These are phyloP conservation scores for Picea abies DNA, from an alignment of 83 land plant genomes.

Conservation along the genomic window DNA sequence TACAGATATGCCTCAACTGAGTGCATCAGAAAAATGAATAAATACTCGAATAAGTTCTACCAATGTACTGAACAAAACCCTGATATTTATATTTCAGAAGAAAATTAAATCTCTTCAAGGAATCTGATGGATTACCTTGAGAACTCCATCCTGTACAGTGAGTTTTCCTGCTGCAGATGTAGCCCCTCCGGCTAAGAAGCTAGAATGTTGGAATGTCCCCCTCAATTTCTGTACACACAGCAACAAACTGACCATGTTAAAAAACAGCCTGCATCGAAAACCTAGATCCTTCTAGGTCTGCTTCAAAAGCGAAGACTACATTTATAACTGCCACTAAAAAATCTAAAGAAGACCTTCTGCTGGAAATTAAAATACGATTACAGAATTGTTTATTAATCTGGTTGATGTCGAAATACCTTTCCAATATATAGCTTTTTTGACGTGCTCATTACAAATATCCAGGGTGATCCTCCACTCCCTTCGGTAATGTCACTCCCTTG, in stretches of 20 bases:
- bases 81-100: background rate
- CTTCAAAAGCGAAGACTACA: background rate
- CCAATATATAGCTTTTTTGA: constrained; percentile 21
- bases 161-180: constrained; percentile 42
- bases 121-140: constrained; percentile 26
- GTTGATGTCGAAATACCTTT: constrained; percentile 15
- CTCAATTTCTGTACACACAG: constrained; percentile 25
- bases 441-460: constrained; percentile 64
- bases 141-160: constrained; percentile 24
- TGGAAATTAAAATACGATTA: background rate
- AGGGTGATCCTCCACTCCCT: constrained; percentile 35
- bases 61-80: background rate
- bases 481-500: constrained; percentile 45
- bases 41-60: no score
- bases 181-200: constrained; percentile 47
- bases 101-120: background rate
- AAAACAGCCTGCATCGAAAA: background rate
- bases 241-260: background rate
- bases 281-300: background rate
- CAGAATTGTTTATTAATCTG: background rate
- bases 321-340: background rate
- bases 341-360: background rate
- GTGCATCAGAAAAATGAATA: no score
- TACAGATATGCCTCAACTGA: no score
- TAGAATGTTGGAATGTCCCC: constrained; percentile 41